Percentiles rank a stretch among this genome's conserved stretches.
Conservation (phyloP, 139 green algal species). For the Closterium sp. region DNA sequence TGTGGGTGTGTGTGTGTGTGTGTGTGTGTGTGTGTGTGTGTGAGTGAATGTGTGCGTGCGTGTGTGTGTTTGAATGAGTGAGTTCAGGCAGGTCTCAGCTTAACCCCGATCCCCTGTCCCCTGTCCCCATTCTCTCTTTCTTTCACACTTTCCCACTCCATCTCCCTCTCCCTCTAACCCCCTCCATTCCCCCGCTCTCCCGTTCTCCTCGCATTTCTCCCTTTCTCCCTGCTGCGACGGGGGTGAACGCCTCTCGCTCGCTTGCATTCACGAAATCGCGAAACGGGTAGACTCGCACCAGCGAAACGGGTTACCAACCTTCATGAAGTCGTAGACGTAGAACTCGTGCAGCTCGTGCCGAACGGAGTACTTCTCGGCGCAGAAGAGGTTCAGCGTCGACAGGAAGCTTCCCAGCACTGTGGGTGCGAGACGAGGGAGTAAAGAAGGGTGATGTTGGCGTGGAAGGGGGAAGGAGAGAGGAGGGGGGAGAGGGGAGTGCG, state of each 20-base stretch:
- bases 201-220: not conserved
- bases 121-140: not conserved
- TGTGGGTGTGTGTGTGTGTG: not conserved
- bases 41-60: not conserved
- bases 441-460: too few species aligned
- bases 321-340: constrained; percentile 84
- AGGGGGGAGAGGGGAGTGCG: too few species aligned
- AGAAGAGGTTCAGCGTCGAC: not conserved
- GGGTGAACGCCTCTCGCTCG: not conserved
- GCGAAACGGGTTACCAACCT: constrained; percentile 58
- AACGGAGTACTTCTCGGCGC: not conserved
- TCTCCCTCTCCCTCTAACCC: not conserved
- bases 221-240: not conserved
- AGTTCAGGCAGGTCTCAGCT: not conserved
- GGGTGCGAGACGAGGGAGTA: too few species aligned
- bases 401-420: not conserved
- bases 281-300: not conserved
- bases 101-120: not conserved
- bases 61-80: not conserved
- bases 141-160: not conserved
- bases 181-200: not conserved
- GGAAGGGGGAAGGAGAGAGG: too few species aligned
- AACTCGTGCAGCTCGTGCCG: constrained; percentile 29
- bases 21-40: too few species aligned
- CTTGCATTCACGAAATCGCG: not conserved